Conservation (phyloP, 495 filamentous ascomycete genomes). For the Lasiosphaeria miniovina region DNA sequence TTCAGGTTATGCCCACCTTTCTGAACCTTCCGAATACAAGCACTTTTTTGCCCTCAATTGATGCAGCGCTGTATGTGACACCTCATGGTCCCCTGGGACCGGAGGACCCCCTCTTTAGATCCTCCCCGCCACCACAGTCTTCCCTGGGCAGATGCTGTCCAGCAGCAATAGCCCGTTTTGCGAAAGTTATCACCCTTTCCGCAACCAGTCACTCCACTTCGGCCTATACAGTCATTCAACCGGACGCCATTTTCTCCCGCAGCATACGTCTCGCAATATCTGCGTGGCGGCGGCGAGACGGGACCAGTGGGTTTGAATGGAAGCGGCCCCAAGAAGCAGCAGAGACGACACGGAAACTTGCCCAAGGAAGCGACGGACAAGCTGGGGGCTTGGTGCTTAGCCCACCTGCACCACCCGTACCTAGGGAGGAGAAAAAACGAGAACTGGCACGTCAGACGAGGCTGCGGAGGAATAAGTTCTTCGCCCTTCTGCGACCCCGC, state of each 20-base stretch:
- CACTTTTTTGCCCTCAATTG: too few relatives aligned
- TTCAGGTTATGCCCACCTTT: too few relatives aligned
- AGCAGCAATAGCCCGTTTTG: slow-evolving; percentile 20
- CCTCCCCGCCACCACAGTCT: too few relatives aligned
- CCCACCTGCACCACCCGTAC: slow-evolving; percentile 81
- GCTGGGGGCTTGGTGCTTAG: slow-evolving; percentile 77
- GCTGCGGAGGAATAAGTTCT: slow-evolving; percentile 74
- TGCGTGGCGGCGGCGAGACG: slow-evolving; percentile 24
- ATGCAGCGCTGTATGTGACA: too few relatives aligned
- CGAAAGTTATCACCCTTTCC: slow-evolving; percentile 34
- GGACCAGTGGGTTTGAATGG: slow-evolving; percentile 27
- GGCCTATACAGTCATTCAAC: slow-evolving; percentile 29
- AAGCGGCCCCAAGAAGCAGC: slow-evolving; percentile 56
- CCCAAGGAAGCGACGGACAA: slow-evolving; percentile 83
- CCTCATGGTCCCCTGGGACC: too few relatives aligned
- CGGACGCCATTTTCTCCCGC: slow-evolving; percentile 35
- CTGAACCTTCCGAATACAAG: too few relatives aligned
- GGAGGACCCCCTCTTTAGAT: too few relatives aligned
- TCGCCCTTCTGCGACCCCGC: too few relatives aligned
- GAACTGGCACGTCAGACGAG: slow-evolving; percentile 72
- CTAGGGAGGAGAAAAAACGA: slow-evolving; percentile 87
- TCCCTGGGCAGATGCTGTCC: too few relatives aligned
- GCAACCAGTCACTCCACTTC: slow-evolving; percentile 36
- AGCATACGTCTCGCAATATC: slow-evolving; percentile 27
- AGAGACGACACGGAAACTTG: slow-evolving; percentile 71